phyloP scores from a whole-genome alignment of 73 alveolate species.

The Paramecium primaurelia region DNA sequence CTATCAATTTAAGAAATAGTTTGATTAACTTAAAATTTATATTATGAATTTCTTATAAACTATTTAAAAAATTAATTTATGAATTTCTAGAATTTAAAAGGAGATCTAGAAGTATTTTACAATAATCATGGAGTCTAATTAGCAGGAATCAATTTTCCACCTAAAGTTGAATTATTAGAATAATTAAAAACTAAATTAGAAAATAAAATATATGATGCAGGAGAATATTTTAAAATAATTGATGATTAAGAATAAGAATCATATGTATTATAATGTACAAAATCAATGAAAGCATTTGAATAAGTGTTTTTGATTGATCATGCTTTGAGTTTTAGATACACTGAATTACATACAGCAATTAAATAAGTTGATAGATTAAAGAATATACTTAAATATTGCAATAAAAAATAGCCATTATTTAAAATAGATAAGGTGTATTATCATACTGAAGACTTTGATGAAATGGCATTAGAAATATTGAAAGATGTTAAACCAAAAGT shows the following conservation, averaged over 20 bases:
- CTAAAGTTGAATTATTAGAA: slow-evolving; percentile 8
- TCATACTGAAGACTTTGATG: slow-evolving; percentile 61
- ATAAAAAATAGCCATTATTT: slow-evolving; percentile 44
- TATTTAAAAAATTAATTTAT: neutral
- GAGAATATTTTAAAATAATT: slow-evolving; percentile 74
- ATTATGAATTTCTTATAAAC: neutral
- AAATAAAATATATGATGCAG: slow-evolving; percentile 80
- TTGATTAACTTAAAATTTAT: neutral
- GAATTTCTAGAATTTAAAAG: slow-evolving; percentile 1
- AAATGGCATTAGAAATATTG: neutral
- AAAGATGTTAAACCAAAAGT: neutral
- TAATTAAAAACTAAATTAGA: slow-evolving; percentile 71
- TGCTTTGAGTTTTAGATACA: slow-evolving; percentile 90
- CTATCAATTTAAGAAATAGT: neutral
- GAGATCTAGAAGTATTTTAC: slow-evolving; percentile 40
- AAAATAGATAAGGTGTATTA: slow-evolving; percentile 7
- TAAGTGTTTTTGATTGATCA: slow-evolving; percentile 90
- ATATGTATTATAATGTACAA: slow-evolving; percentile 54
- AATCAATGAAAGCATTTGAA: slow-evolving; percentile 65
- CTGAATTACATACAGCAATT: slow-evolving; percentile 69
- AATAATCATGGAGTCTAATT: slow-evolving; percentile 55
- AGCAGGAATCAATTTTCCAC: slow-evolving; percentile 51
- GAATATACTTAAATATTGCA: slow-evolving; percentile 18
- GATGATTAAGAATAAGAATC: slow-evolving; percentile 79
- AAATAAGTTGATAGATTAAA: slow-evolving; percentile 56